These are phyloP conservation scores for Mucor lusitanicus DNA, from an alignment of 371 early-diverging fungal species.

Conservation along the genomic window DNA sequence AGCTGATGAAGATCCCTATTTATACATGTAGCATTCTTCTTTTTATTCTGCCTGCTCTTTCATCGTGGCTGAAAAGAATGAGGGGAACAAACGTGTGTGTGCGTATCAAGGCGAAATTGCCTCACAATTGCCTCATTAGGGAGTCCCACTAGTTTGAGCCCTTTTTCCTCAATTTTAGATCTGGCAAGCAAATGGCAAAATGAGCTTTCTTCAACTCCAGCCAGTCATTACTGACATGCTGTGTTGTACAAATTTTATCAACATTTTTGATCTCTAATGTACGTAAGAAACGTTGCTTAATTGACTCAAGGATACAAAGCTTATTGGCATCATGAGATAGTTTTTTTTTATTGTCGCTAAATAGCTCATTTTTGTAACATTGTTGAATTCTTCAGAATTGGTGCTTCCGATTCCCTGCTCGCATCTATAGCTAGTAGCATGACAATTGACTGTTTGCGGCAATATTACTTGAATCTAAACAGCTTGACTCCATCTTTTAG, in stretches of 20 bases:
- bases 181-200: conserved; percentile 5
- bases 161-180: not conserved
- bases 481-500: not conserved
- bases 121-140: conserved; percentile 21
- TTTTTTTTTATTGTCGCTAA: not conserved
- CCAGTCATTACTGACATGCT: conserved; percentile 7
- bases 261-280: not conserved
- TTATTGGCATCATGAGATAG: not conserved
- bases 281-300: not conserved
- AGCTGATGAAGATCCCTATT: conserved; percentile 11
- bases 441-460: not conserved
- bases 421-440: not conserved
- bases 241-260: not conserved
- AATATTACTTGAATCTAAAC: too few relatives aligned
- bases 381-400: not conserved
- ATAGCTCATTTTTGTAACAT: not conserved
- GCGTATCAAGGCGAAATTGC: conserved; percentile 12
- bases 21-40: conserved; percentile 5
- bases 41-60: not conserved
- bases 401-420: not conserved
- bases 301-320: not conserved
- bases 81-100: conserved; percentile 14
- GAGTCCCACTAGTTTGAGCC: conserved; percentile 1
- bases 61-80: conserved; percentile 20
- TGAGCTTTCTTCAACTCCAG: not conserved